Base-by-base conservation (phyloP, 371 early-diverging fungal genomes). In the Mucor racemosus region DNA sequence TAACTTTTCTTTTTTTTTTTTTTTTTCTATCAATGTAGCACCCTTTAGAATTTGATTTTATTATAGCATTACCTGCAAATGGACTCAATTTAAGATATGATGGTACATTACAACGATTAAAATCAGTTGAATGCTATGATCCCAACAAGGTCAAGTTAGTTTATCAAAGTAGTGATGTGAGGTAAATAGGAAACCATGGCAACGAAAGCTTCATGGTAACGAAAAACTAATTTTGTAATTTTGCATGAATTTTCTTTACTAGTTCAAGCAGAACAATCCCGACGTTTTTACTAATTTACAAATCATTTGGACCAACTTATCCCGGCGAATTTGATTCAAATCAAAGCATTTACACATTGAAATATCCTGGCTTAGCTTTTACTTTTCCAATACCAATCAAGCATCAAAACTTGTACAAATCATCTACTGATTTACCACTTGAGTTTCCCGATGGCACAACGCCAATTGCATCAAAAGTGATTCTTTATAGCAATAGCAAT, bases 401-500 rank as follows among this genome's bases (percentile, higher is more conserved):
- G 40, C 85, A 86, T 60, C 76, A 79, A 40, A 73, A 82, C 19
- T 59, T 86, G 6, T 87, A 86, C 64, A 69, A 61, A 64, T 58
- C 76, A 56, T 82, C 86, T 1, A 60, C 82, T 15, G 91, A 89
- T 56, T 76, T 91, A 8, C 90, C 91, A 10, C 80, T 91, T 11
- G 87, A 89, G 53, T 88, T 91, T 36, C 90, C 91, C 8, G 92
- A 91, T 74, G 91, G 91, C 8, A 91, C 90, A 8, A 92, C 93
- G 0, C 92, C 93, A 1, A 88, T 91, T 34, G 82, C 88, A 9
- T 82, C 82, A 10, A 84, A 86, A 41, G 72, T 91, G 35, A 88
- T 88, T 53, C 76, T 91, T 11, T 91, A 78, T 62, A 69, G 79
- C 21, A 73, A 66, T 39, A 70, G 76, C 34, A 65, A 77, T 11